A percentile compares a stretch with the other conserved stretches of the same genome.
These are phyloP conservation scores for Isabelozyma gotoi DNA, from an alignment of 805 yeast genomes.

Conservation along the genomic window DNA sequence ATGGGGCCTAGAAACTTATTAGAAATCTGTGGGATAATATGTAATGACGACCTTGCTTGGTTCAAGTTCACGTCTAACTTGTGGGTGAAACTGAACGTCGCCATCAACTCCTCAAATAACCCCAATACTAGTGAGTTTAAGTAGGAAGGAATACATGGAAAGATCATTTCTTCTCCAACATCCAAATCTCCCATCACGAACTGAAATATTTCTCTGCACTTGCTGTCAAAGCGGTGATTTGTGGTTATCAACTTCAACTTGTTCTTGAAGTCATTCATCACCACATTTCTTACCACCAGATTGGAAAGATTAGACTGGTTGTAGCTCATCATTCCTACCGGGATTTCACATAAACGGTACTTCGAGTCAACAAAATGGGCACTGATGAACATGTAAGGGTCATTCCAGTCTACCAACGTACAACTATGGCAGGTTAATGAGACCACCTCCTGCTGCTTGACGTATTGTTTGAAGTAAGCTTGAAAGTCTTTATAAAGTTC, in stretches of 20 bases:
- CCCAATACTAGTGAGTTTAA: constrained; percentile 8
- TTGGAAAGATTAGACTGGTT: constrained; percentile 9
- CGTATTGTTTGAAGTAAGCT: constrained; percentile 16
- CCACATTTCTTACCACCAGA: constrained; percentile 13
- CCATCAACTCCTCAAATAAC: constrained; percentile 5
- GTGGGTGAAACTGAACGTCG: background rate
- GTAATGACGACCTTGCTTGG: background rate
- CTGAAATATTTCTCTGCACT: constrained; percentile 13
- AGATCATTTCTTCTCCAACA: constrained; percentile 8
- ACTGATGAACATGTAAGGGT: constrained; percentile 16
- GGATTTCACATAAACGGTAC: constrained; percentile 15
- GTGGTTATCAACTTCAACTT: constrained; percentile 18
- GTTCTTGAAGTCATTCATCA: constrained; percentile 12
- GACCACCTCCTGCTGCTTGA: constrained; percentile 8
- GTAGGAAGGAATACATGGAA: constrained; percentile 14
- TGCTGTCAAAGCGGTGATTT: constrained; percentile 17
- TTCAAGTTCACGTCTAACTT: background rate
- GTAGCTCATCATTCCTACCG: constrained; percentile 18
- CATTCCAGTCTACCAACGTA: constrained; percentile 8
- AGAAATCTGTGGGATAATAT: constrained; percentile 2
- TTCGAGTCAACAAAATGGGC: constrained; percentile 16
- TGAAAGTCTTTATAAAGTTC: constrained; percentile 18
- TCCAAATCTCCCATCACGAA: constrained; percentile 11
- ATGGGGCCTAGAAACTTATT: constrained; percentile 5
- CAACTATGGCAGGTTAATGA: constrained; percentile 22